These are phyloP conservation scores for Hypoxylon trugodes DNA, from an alignment of 495 filamentous ascomycete species.

Conservation along the genomic window DNA sequence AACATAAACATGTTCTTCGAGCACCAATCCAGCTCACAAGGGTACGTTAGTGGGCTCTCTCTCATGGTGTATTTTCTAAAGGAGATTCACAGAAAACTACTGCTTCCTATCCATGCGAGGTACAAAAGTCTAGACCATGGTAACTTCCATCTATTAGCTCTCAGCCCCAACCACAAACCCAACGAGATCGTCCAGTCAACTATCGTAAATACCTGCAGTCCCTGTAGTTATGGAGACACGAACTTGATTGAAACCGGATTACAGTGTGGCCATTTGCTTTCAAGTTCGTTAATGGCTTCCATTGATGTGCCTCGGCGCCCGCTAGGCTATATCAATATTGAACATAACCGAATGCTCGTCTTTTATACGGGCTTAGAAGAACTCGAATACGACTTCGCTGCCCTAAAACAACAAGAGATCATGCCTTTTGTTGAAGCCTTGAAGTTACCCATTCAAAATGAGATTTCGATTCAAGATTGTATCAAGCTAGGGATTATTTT, in stretches of 20 bases:
- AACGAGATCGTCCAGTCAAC: no score
- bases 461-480: neutral
- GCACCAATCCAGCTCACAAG: neutral
- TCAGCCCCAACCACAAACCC: no score
- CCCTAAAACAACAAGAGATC: neutral
- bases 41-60: neutral
- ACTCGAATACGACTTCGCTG: neutral
- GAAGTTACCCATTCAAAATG: neutral
- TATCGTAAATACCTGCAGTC: no score
- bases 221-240: neutral
- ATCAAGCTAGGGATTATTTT: slow-evolving; percentile 7
- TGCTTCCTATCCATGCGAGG: slow-evolving; percentile 4
- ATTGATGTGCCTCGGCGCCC: neutral
- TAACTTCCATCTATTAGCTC: no score
- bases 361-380: neutral
- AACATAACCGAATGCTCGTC: neutral
- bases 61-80: neutral
- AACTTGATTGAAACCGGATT: neutral
- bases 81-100: neutral
- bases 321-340: slow-evolving; percentile 4
- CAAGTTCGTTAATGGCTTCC: neutral
- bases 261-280: neutral
- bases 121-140: no score
- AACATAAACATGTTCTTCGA: slow-evolving; percentile 9
- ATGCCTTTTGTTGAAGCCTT: neutral